Base-by-base conservation (phyloP, 2,329 filamentous ascomycete species). In the Waltergamsia citrina region DNA sequence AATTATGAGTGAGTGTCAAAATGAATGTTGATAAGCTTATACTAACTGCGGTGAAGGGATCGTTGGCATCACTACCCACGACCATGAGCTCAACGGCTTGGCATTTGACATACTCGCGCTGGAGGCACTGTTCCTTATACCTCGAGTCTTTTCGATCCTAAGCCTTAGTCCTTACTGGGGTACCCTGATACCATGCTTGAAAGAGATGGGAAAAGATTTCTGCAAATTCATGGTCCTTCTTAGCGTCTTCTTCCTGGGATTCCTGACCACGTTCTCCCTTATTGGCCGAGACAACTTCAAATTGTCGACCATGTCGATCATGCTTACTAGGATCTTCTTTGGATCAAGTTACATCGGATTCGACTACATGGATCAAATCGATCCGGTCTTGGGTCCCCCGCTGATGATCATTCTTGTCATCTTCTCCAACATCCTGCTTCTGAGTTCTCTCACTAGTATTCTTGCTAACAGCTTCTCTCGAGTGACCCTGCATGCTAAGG, bases 171-270 rank as follows among this genome's bases (percentile, higher is more conserved):
- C 85, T 2, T 94, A 93, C 53, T 95, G 92, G 71, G 88, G 85
- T 27, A 92, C 83, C 1, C 57, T 92, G 32, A 88, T 95, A 39
- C 88, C 87, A 0, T 93, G 88, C 42, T 68, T 95, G 33, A 92
- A 92, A 53, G 85, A 90, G 53, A 95, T 95, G 88, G 83, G 83
- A 25, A 90, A 88, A 56, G 86, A 94, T 52, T 94, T 94, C 52
- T 57, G 88, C 54, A 88, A 88, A 49, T 94, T 92, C 51, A 71
- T 77, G 58, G 81, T 85, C 2, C 69, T 90, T 18, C 83, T 93
- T 28, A 63, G 85, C 31, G 81, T 94, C 35, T 62, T 94, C 34
- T 94, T 94, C 52, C 62, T 92, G 31, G 85, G 87, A 30, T 95
- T 95, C 56, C 62, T 94, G 22, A 94, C 88, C 0, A 94, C 86